Evolutionary conservation across 176 grass and related monocot species (phyloP).

Genomic region (Triticum timopheevii): DNA sequence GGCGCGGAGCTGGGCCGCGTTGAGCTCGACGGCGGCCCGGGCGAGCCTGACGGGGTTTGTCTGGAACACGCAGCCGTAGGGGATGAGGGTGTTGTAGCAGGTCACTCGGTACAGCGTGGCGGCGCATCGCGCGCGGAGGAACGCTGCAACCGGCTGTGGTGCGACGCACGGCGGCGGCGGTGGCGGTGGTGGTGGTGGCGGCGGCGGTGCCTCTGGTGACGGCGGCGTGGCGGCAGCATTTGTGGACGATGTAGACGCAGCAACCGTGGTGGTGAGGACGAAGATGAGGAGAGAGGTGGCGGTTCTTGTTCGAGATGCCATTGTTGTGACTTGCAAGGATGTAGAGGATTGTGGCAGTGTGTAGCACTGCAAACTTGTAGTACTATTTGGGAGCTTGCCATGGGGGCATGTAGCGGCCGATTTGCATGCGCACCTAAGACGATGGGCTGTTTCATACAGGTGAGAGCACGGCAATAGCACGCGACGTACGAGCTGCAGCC

Average conservation of each 20-base stretch:
- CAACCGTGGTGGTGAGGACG: not conserved
- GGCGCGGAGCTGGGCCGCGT: slow-evolving; percentile 10
- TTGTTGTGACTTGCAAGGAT: not conserved
- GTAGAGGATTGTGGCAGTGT: not conserved
- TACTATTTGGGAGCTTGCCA: not conserved
- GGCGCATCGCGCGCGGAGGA: slow-evolving; percentile 40
- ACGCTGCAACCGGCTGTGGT: not conserved
- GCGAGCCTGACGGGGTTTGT: slow-evolving; percentile 46
- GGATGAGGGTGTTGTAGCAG: slow-evolving; percentile 50
- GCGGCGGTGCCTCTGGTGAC: not conserved
- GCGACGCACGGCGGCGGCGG: not conserved
- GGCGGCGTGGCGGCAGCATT: not conserved
- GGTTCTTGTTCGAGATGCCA: not conserved
- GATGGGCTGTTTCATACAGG: not conserved
- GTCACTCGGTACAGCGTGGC: slow-evolving; percentile 24
- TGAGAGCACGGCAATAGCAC: not conserved
- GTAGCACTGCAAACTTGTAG: not conserved
- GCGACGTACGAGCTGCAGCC: not conserved
- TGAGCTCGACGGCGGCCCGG: slow-evolving; percentile 41
- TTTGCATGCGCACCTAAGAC: not conserved
- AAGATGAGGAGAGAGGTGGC: not conserved
- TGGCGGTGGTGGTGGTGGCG: not conserved
- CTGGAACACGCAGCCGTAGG: slow-evolving; percentile 36
- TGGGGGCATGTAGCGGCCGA: not conserved
- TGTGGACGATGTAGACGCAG: not conserved